Base-by-base conservation (phyloP, 1,284 basidiomycete genomes). In the Tylopilus sp. region DNA sequence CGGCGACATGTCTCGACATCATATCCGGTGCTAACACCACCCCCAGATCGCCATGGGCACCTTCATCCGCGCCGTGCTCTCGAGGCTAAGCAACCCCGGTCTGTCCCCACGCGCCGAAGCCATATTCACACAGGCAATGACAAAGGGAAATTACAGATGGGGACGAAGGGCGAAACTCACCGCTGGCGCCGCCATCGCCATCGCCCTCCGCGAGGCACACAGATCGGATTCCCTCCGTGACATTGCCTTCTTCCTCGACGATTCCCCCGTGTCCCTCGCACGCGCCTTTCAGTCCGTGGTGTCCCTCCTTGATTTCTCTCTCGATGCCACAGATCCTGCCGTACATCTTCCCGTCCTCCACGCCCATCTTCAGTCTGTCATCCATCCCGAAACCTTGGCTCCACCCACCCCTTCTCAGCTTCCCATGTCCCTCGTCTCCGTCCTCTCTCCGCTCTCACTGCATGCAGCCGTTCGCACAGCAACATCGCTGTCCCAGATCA, bases 161-260 rank as follows among this genome's bases (percentile, higher is more conserved):
- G 88, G 88, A 28, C 76, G 79, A 44, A 83, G 76, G 59, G 84
- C 88, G 17, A 85, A 80, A 66, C 73, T 82, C 36, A 75, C 80
- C 19, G 84, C 86, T 0, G 88, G 82, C 14, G 86, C 84, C 3
- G 78, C 82, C 36, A 72, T 90, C 29, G 78, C 81, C 22, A 75
- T 90, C 52, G 83, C 86, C 7, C 72, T 89, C 32, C 82, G 88
- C 43, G 85, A 89, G 71, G 76, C 77, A 51, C 79, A 75, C 61
- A 82, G 81, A 54, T 81, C 84, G 39, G 85, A 88, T 62, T 80
- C 79, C 11, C 72, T 90, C 35, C 75, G 72, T 48, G 83, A 88
- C 57, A 83, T 91, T 57, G 83, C 87, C 15, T 81, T 80, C 60
- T 71, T 88, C 24, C 73, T 88, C 47, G 77, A 83, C 46, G 79